Percentiles rank a stretch among this genome's conserved stretches.
Evolutionary conservation across 176 grass and related monocot genomes (phyloP).

Genomic region (Carex kokanica): DNA sequence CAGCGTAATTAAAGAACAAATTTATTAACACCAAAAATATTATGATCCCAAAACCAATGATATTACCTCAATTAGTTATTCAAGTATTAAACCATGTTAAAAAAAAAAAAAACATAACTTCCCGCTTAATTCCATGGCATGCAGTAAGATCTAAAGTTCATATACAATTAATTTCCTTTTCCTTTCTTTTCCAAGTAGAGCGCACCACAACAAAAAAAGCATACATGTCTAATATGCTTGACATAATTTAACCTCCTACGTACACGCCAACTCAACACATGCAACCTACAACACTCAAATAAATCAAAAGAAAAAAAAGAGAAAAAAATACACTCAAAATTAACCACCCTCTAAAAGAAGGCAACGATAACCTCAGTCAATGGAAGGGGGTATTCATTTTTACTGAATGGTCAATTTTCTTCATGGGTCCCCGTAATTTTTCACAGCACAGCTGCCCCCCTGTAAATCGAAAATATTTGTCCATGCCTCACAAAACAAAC

Average conservation of each 20-base stretch:
- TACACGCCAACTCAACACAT: slow-evolving; percentile 11
- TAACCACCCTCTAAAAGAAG: slow-evolving; percentile 7
- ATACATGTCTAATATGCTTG: slow-evolving; percentile 15
- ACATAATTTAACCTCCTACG: slow-evolving; percentile 31
- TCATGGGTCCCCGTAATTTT: neutral
- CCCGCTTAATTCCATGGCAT: neutral
- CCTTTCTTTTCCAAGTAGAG: neutral
- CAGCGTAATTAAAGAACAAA: too few species aligned
- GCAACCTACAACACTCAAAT: slow-evolving; percentile 16
- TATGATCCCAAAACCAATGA: neutral
- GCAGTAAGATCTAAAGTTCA: slow-evolving; percentile 15
- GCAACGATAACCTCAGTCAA: slow-evolving; percentile 1
- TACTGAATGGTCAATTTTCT: neutral
- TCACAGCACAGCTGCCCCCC: neutral
- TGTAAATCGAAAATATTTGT: slow-evolving; percentile 7
- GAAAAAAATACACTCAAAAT: slow-evolving; percentile 7
- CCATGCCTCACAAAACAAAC: slow-evolving; percentile 6
- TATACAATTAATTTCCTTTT: slow-evolving; percentile 23
- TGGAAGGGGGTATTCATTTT: neutral
- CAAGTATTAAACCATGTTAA: neutral
- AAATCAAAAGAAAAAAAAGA: slow-evolving; percentile 18
- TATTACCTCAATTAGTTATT: neutral
- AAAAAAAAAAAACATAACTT: neutral
- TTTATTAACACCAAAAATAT: neutral
- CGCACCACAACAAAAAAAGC: neutral